phyloP scores from a whole-genome alignment of 257 asterid species.

The Nicotiana benthamiana region DNA sequence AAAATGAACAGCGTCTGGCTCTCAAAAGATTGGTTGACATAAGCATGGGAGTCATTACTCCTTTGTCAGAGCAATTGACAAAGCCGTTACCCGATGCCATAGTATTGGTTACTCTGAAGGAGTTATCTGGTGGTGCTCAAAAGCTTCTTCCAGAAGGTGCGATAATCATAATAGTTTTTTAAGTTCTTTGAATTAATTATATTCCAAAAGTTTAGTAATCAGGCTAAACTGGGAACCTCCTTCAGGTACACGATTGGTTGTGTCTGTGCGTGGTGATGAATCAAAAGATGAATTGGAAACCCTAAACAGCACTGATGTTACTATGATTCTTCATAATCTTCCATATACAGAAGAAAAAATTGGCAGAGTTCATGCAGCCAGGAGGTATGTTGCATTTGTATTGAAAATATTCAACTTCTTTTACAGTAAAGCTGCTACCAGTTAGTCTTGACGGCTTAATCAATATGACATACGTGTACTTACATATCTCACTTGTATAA shows the following conservation, averaged over 20 bases:
- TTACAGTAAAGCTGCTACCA: not conserved
- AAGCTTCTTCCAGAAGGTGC: conserved; percentile 86
- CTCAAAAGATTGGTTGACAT: conserved; percentile 82
- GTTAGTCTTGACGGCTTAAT: not conserved
- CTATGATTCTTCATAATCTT: conserved; percentile 76
- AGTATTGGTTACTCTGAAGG: conserved; percentile 69
- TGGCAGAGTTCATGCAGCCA: conserved; percentile 93
- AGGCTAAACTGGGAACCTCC: conserved; percentile 9
- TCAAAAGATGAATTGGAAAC: conserved; percentile 59
- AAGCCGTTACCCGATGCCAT: conserved; percentile 81
- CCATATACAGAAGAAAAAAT: conserved; percentile 67
- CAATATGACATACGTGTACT: not conserved
- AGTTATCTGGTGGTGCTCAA: conserved; percentile 76
- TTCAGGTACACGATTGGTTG: conserved; percentile 77
- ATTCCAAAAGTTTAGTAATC: not conserved
- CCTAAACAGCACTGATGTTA: conserved; percentile 62
- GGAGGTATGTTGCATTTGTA: conserved; percentile 45
- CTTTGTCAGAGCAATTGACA: conserved; percentile 84
- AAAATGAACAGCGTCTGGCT: conserved; percentile 63
- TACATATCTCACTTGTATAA: not conserved
- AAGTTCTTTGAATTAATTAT: conserved; percentile 1
- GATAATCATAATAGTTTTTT: conserved; percentile 2
- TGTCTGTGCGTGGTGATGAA: conserved; percentile 81
- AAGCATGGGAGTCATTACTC: conserved; percentile 95
- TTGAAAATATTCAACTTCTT: not conserved